These are phyloP conservation scores for Vanderwaltozyma polyspora DNA, from an alignment of 805 yeast genomes.

Conservation along the genomic window DNA sequence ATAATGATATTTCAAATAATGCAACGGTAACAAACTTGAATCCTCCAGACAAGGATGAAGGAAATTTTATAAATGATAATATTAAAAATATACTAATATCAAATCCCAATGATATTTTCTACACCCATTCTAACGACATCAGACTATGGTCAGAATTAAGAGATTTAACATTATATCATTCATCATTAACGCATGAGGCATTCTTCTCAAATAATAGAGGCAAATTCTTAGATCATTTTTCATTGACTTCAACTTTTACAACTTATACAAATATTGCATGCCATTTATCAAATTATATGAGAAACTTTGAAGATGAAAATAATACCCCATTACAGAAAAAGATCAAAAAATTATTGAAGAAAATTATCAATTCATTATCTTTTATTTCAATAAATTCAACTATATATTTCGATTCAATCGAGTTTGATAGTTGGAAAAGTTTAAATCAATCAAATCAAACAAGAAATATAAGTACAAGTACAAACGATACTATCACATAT, in stretches of 20 bases:
- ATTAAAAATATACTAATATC: too few species aligned
- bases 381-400: slow-evolving; percentile 56
- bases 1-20: too few species aligned
- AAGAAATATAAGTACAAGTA: slow-evolving; percentile 12
- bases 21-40: neutral
- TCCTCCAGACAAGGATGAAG: too few species aligned
- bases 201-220: slow-evolving; percentile 40
- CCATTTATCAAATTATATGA: slow-evolving; percentile 1
- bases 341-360: slow-evolving; percentile 35
- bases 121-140: slow-evolving; percentile 49
- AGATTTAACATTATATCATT: slow-evolving; percentile 36
- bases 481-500: slow-evolving; percentile 8
- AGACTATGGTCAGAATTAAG: slow-evolving; percentile 48
- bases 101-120: slow-evolving; percentile 39
- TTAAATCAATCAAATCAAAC: neutral
- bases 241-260: neutral
- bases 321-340: neutral
- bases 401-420: slow-evolving; percentile 36
- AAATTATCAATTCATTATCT: slow-evolving; percentile 43
- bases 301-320: neutral
- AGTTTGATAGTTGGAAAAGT: neutral
- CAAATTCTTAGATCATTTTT: slow-evolving; percentile 41
- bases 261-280: slow-evolving; percentile 3
- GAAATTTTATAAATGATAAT: too few species aligned
- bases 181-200: slow-evolving; percentile 40